A percentile compares a stretch with the other conserved stretches of the same genome.
phyloP scores from a whole-genome alignment of 2,329 filamentous ascomycete genomes.

The Sordariomycetes sp. region DNA sequence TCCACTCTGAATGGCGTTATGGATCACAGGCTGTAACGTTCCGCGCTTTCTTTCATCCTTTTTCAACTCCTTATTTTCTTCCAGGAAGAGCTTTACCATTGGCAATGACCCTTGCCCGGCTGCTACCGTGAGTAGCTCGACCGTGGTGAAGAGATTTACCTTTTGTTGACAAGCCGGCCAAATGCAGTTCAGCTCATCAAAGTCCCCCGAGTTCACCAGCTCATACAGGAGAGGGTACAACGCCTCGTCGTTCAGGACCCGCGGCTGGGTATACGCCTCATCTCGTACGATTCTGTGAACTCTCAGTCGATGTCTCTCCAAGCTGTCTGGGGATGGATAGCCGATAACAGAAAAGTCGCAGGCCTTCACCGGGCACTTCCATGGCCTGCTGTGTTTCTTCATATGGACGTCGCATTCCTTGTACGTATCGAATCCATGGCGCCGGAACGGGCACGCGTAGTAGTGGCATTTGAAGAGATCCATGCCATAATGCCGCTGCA shows the following conservation, averaged over 20 bases:
- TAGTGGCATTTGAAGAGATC: not conserved
- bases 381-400: conserved; percentile 7
- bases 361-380: conserved; percentile 12
- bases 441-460: not conserved
- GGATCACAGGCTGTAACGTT: not conserved
- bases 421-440: not conserved
- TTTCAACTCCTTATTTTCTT: not conserved
- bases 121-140: not conserved
- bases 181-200: not conserved
- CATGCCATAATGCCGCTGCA: not conserved
- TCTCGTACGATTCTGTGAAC: not conserved
- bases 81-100: not conserved
- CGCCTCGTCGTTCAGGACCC: not conserved
- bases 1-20: not conserved
- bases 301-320: not conserved
- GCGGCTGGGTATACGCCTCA: not conserved
- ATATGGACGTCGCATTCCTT: not conserved
- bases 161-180: not conserved
- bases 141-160: not conserved
- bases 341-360: conserved; percentile 12
- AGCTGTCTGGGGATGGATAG: conserved; percentile 9
- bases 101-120: not conserved
- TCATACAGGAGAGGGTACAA: not conserved
- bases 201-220: not conserved
- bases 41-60: not conserved